Base-by-base conservation (phyloP, 805 yeast species). In the Torulaspora franciscae region DNA sequence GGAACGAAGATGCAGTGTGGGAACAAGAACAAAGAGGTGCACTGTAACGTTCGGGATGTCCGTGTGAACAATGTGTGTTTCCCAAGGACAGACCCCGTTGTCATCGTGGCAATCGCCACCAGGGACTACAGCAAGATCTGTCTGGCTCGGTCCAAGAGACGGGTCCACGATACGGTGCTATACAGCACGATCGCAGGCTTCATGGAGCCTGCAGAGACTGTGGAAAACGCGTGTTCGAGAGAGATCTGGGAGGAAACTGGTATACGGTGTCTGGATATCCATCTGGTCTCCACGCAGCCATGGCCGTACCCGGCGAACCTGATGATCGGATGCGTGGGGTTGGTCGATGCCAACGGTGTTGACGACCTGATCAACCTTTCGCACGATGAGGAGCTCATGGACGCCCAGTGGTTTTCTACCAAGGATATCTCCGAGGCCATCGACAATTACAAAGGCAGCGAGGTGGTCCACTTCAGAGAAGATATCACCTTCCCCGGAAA, bases 241-340 rank as follows among this genome's bases (percentile, higher is more conserved):
- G 99, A 91, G 64, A 83, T 86, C 25, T 90, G 93, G 88, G 99
- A 91, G 63, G 99, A 91, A 65, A 83, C 97, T 4, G 99, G 99
- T 6, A 84, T 88, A 28, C 73, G 67, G 42, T 80, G 80, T 42
- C 52, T 65, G 3, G 63, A 75, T 3, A 83, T 91, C 24, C 66
- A 72, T 41, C 74, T 91, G 42, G 66, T 83, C 17, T 72, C 80
- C 55, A 77, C 93, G 9, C 98, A 91, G 67, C 98, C 99, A 3
- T 91, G 99, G 99, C 99, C 99, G 13, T 91, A 81, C 65, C 98
- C 98, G 1, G 89, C 87, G 0, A 88, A 83, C 61, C 66, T 91
- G 56, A 91, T 91, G 98, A 76, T 91, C 54, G 98, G 98, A 7
- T 90, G 97, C 64, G 63, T 89, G 43, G 96, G 80, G 1, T 65